Base-by-base conservation (phyloP, 805 yeast species). In the Kodamaea lidongshanica region DNA sequence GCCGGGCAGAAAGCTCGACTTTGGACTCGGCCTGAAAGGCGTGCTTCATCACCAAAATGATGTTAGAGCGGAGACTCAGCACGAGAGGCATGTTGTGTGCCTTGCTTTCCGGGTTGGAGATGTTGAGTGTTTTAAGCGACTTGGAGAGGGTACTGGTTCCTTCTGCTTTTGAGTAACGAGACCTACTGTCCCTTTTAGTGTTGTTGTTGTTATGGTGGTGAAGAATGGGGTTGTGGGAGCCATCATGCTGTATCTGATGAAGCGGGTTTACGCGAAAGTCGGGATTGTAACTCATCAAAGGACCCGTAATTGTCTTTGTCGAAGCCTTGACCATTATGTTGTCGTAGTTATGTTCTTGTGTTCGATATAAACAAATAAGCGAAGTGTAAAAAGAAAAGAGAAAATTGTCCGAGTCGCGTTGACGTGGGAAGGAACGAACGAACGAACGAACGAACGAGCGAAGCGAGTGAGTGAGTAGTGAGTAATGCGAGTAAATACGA, bases 41-140 rank as follows among this genome's bases (percentile, higher is more conserved):
- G 41, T 55, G 66, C 39, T 67, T 68, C 19, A 72, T 56, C 5
- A 74, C 67, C 7, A 74, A 44, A 3, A 73, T 63, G 16, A 62
- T 54, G 35, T 54, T 59, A 19, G 56, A 40, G 18, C 40, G 43
- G 19, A 57, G 41, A 4, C 37, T 32, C 10, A 48, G 17, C 16
- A 12, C 16, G 12, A 27, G 11, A 11, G 18, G 20, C 12, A 21
- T 15, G 10, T 26, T 22, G 16, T 23, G 18, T 6, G 30, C 30
- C 32, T 22, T 21, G 12, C 17, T 14, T 4, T n/a, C n/a, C n/a
- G 31, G 35, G 15, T 22, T 32, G 16, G 30, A 14, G 19, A 27
- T 27, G 23, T 29, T 31, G 30, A 31, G 25, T 16, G 22, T 14
- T 13, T 30, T 16, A 18, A 31, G 18, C 12, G 34, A 31, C 20